These are phyloP conservation scores for Panicum virgatum DNA, from an alignment of 202 grass and related monocot genomes.

Conservation along the genomic window DNA sequence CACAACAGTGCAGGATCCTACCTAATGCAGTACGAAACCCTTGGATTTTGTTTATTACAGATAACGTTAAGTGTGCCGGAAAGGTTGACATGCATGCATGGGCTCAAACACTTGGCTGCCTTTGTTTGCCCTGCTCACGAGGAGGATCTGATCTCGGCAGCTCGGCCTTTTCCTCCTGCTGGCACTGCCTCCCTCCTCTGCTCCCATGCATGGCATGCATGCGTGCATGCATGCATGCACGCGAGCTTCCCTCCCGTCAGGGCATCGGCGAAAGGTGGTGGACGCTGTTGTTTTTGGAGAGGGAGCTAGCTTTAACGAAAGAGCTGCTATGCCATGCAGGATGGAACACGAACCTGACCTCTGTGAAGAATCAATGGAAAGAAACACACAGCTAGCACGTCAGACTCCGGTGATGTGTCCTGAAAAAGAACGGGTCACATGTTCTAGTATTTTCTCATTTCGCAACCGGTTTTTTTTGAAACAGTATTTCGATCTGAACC, in stretches of 20 bases:
- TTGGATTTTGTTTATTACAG: not conserved
- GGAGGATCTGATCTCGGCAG: slow-evolving; percentile 30
- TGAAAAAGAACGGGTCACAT: not conserved
- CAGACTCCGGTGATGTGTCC: not conserved
- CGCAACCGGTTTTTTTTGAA: no score
- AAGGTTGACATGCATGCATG: slow-evolving; percentile 37
- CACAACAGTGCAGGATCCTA: slow-evolving; percentile 34
- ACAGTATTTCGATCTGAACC: no score
- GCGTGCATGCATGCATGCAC: no score
- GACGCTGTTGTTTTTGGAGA: slow-evolving; percentile 14
- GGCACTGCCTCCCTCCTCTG: not conserved
- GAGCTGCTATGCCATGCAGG: not conserved
- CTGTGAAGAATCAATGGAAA: not conserved
- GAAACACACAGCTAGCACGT: not conserved
- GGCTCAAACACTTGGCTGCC: not conserved
- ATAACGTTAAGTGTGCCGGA: not conserved
- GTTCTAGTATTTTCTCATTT: not conserved
- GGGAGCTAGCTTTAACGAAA: slow-evolving; percentile 26
- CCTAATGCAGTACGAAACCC: slow-evolving; percentile 20
- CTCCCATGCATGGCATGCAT: slow-evolving; percentile 22
- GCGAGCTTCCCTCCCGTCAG: not conserved
- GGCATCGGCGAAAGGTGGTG: slow-evolving; percentile 20
- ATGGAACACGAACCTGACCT: not conserved
- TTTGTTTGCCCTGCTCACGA: slow-evolving; percentile 19
- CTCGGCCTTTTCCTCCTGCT: not conserved